Evolutionary conservation across 176 grass and related monocot genomes (phyloP).

Genomic region (barley (Hordeum vulgare)): MorexV3_pseudomolecules_assembly NC_058523.1:167415971-167416470

Average conservation of each 20-base stretch:
- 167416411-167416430: not conserved
- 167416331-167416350: conserved; percentile 52
- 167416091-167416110: not conserved
- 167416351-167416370: conserved; percentile 36
- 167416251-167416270: conserved; percentile 31
- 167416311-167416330: conserved; percentile 20
- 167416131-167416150: rapidly evolving
- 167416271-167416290: not conserved
- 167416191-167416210: not conserved
- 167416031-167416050: conserved; percentile 28
- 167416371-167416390: conserved; percentile 15
- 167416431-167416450: not conserved
- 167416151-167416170: rapidly evolving
- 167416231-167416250: not conserved
- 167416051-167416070: conserved; percentile 44
- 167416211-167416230: not conserved
- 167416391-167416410: conserved; percentile 26
- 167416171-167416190: not conserved
- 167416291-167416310: conserved; percentile 65
- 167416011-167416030: not conserved
- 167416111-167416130: not conserved
- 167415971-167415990: conserved; percentile 1
- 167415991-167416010: not conserved
- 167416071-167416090: conserved; percentile 32
- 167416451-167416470: not conserved